Evolutionary conservation across 1,139 yeast species (phyloP).

Genomic region (Lodderomyces jiufengensis): DNA sequence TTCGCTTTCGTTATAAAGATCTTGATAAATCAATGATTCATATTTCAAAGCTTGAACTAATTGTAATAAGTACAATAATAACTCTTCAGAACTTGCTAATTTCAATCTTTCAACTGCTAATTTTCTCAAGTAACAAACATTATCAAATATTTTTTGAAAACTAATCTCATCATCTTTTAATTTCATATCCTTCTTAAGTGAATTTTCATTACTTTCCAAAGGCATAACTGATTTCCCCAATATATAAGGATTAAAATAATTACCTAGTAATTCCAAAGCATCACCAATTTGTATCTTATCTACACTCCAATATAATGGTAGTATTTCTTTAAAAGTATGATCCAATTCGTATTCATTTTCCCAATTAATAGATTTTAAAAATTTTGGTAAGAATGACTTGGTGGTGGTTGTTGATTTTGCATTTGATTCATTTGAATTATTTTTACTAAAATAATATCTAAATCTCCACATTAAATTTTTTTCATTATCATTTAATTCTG

Average conservation of each 20-base stretch:
- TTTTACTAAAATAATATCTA: slow-evolving; percentile 77
- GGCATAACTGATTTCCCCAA: slow-evolving; percentile 20
- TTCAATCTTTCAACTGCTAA: slow-evolving; percentile 85
- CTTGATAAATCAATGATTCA: slow-evolving; percentile 39
- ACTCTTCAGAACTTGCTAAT: slow-evolving; percentile 74
- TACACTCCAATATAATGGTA: slow-evolving; percentile 44
- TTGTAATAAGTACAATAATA: slow-evolving; percentile 79
- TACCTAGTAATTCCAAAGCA: slow-evolving; percentile 83
- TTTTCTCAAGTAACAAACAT: slow-evolving; percentile 53
- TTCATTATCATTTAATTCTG: slow-evolving; percentile 76
- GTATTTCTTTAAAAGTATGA: slow-evolving; percentile 64
- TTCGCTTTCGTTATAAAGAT: slow-evolving; percentile 6
- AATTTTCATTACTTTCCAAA: slow-evolving; percentile 5
- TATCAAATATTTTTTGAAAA: slow-evolving; percentile 29
- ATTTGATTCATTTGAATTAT: slow-evolving; percentile 27
- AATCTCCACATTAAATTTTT: slow-evolving; percentile 90
- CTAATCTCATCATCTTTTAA: slow-evolving; percentile 28
- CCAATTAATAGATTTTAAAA: slow-evolving; percentile 86
- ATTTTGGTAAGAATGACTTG: slow-evolving; percentile 70
- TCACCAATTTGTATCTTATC: slow-evolving; percentile 88
- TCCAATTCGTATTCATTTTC: slow-evolving; percentile 75
- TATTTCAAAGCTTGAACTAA: slow-evolving; percentile 89
- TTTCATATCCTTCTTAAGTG: slow-evolving; percentile 9
- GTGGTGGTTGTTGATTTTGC: slow-evolving; percentile 17
- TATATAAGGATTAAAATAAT: slow-evolving; percentile 50